Base-by-base conservation (phyloP, 768 basidiomycete species). In the Amanita fuliginea region DNA sequence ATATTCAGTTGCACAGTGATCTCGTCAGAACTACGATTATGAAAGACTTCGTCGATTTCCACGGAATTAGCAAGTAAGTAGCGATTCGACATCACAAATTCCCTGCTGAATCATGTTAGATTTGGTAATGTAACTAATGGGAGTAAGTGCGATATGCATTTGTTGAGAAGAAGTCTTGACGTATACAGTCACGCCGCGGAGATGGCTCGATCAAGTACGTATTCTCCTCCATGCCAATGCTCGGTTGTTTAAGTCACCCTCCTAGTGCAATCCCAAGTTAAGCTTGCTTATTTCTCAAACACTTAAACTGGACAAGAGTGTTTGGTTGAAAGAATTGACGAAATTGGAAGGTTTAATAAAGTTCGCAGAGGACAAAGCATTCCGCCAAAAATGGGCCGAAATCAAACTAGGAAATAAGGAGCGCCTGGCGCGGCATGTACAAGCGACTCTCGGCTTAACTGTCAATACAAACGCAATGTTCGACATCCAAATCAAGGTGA, bases 61-160 rank as follows among this genome's bases (percentile, higher is more conserved):
- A 82, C 59, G 95, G 95, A 2, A 61, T 79, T 53, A 85, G 85
- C 82, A 93, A 86, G 75, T 77, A 53, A 34, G 81, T 72, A 39
- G 14, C 40, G 13, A 58, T 54, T 8, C 22, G 30, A 33, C 18
- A 32, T 13, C 13, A 0, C 4, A 18, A 14, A 11, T 24, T 4
- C 8, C 13, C 32, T 21, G 13, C 14, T 51, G 18, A 49, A 42
- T 30, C 51, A 19, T 56, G 46, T 53, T 59, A 81, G 81, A 61
- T 91, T 87, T 59, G 76, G 77, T 21, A 92, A 95, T 61, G 90
- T 97, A 43, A 97, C 94, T 35, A 99, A 97, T 61, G 95, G 94
- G 51, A 76, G 85, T 85, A 64, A 60, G 81, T 74, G n/a, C 6
- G n/a, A 2, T 3, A 42, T 14, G 13, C 11, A 16, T 9, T 14